Base-by-base conservation (phyloP, 352 stramenopile species). In the Pythium phragmiticola region DNA sequence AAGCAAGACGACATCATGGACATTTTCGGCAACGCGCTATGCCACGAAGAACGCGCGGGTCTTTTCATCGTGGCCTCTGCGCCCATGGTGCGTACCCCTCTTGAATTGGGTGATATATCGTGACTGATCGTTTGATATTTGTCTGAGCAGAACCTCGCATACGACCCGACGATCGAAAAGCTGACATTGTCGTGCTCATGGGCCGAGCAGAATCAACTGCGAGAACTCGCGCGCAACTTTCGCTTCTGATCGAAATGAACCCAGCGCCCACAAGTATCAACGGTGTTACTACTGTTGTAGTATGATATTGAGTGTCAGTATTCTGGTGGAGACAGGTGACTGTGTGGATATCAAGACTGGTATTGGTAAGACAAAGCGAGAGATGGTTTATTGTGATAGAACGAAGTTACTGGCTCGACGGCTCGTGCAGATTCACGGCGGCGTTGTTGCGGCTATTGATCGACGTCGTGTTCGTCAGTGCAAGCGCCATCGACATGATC, bases 401-500 rank as follows among this genome's bases (percentile, higher is more conserved):
- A 13, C 34, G 7, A 39, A 13, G 13, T 60, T 46, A 67, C 52
- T 67, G 51, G 16, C 39, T 52, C 34, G 34, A 39, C 53, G 61
- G 14, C 4, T 59, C 54, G 17, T 49, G 54, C 39, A 60, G 56
- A 41, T 57, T 46, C 11, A 59, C 34, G 7, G 34, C 52, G 5
- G 62, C 47, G 48, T 74, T 69, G 68, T 91, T 89, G 58, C 78
- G 65, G 52, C 69, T 86, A 37, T 84, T 85, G 59, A 91, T 88
- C 13, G 78, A 86, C 30, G 78, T 90, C 4, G 74, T 84, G 65
- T 89, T 89, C 47, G 78, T 88, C 63, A 91, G 84, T 21, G 80
- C 80, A 12, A 94, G 72, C 37, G 85, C 83, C 85, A 94, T 92
- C 16, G 80, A 88, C 50, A 90, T 78, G 74, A 92, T 94, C 30